Percentiles rank a stretch among this genome's conserved stretches.
Evolutionary conservation across 2,329 filamentous ascomycete species (phyloP).

Genomic region (Diaporthe sp.): DNA sequence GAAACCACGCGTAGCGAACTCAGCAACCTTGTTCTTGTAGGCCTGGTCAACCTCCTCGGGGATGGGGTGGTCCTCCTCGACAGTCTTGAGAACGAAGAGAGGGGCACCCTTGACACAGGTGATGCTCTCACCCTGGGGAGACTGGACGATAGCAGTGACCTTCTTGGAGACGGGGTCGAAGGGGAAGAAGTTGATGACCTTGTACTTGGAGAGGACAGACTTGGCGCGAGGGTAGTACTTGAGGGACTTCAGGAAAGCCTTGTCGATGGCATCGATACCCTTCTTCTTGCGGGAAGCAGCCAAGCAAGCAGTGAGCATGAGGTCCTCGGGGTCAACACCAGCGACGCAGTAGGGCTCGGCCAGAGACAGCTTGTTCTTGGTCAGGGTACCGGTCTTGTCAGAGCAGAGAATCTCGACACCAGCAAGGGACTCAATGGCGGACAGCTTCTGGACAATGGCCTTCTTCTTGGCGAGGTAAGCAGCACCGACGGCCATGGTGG

Average conservation of each 20-base stretch:
- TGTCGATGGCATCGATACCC: constrained; percentile 94
- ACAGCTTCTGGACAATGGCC: constrained; percentile 93
- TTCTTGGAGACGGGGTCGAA: constrained; percentile 97
- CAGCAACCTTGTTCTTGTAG: constrained; percentile 93
- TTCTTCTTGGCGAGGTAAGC: constrained; percentile 92
- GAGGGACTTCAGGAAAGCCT: constrained; percentile 90
- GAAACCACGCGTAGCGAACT: constrained; percentile 93
- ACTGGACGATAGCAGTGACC: constrained; percentile 85
- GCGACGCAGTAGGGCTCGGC: constrained; percentile 85
- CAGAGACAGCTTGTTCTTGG: constrained; percentile 93
- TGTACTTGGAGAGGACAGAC: constrained; percentile 83
- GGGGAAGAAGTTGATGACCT: constrained; percentile 84
- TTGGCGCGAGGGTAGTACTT: constrained; percentile 86
- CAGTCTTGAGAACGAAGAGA: constrained; percentile 86
- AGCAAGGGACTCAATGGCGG: constrained; percentile 90
- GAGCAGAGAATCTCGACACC: constrained; percentile 95
- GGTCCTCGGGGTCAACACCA: constrained; percentile 85
- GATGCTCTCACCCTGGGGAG: constrained; percentile 84
- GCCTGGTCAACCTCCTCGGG: constrained; percentile 80
- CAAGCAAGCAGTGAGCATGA: constrained; percentile 92
- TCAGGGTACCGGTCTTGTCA: constrained; percentile 93
- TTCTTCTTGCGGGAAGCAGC: constrained; percentile 95
- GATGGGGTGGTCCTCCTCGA: constrained; percentile 85
- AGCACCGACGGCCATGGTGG: constrained; percentile 93
- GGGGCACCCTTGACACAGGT: constrained; percentile 93